Evolutionary conservation across 176 grass and related monocot genomes (phyloP), one percentile per base, ranked within the genome.

Genomic region (Phragmites australis): DNA sequence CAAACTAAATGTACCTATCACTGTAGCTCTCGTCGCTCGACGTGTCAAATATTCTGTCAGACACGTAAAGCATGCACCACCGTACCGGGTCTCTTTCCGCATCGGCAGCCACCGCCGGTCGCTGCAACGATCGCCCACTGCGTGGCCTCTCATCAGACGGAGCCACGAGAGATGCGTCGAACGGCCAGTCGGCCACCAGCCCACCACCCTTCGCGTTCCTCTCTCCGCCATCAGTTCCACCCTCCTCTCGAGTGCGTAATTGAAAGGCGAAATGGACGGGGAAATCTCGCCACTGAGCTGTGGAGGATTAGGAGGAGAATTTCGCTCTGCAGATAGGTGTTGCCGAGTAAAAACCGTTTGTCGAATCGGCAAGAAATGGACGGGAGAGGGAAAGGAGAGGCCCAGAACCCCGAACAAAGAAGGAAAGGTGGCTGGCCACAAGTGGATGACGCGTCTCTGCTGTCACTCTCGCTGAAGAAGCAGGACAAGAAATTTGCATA

Each of bases 311-410:
- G 59, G 16, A 39, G 48, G 9, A 29, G 45, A 16, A 11, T 23
- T 78, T 50, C 4, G 30, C 27, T 50, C 13, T 21, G 57, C 74
- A n/a, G 14, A 9, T 31, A 14, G 25, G 22, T 43, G 23, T 13
- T 62, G 42, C 17, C 58, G 9, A 21, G 26, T 22, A 48, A 18
- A 7, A 22, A 37, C 15, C 15, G 34, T 44, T 10, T 54, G 72
- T 39, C 40, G 51, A 55, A 68, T 59, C 82, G 55, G 46, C 67
- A 30, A 11, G 75, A 85, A 78, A 78, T 16, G 46, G 66, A 79
- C 77, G 66, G 66, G 49, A 45, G 56, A 44, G 23, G 23, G 13
- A 9, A 43, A 61, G 53, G 60, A 0, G 57, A 65, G 60, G 46
- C 30, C 61, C 6, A 52, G 76, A 66, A 65, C 29, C 29, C 56